Evolutionary conservation across 495 filamentous ascomycete species (phyloP).

Genomic region (Penicillium paradoxum): DNA sequence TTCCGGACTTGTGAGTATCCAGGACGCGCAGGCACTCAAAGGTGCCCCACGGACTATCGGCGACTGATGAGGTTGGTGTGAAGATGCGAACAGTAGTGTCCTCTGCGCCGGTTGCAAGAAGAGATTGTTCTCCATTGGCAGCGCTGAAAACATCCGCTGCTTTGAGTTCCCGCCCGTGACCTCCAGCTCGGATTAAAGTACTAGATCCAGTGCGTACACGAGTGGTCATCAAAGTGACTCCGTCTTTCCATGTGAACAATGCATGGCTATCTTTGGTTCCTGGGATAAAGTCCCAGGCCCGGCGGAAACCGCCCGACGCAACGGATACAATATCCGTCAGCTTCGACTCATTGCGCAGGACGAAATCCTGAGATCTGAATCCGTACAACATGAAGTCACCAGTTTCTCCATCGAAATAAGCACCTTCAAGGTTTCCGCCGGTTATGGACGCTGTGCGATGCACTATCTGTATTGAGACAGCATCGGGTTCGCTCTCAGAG

Average conservation of each 20-base stretch:
- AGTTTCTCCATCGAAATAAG: constrained; percentile 47
- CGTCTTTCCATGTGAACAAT: constrained; percentile 51
- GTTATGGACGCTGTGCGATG: constrained; percentile 57
- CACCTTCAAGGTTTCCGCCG: constrained; percentile 62
- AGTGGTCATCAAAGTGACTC: constrained; percentile 36
- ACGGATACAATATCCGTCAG: constrained; percentile 62
- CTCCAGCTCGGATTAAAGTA: constrained; percentile 56
- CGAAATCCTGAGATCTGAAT: constrained; percentile 70
- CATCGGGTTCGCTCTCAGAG: not conserved
- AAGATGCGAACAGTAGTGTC: constrained; percentile 76
- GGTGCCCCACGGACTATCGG: constrained; percentile 20
- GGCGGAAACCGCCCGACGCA: constrained; percentile 78
- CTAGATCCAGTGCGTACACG: constrained; percentile 46
- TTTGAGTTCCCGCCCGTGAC: constrained; percentile 88
- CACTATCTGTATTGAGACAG: constrained; percentile 35
- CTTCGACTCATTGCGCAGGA: constrained; percentile 69
- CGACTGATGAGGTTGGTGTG: constrained; percentile 13
- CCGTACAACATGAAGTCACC: constrained; percentile 67
- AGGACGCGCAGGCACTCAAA: constrained; percentile 59
- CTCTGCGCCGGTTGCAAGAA: constrained; percentile 79
- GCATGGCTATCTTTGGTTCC: constrained; percentile 18
- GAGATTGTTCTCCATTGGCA: constrained; percentile 11
- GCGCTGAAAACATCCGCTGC: constrained; percentile 51
- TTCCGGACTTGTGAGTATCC: constrained; percentile 71
- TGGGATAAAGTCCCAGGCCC: constrained; percentile 58